Percentiles rank a stretch among this genome's conserved stretches.
Conservation (phyloP, 73 alveolate genomes). For the Urostyla sp. region DNA sequence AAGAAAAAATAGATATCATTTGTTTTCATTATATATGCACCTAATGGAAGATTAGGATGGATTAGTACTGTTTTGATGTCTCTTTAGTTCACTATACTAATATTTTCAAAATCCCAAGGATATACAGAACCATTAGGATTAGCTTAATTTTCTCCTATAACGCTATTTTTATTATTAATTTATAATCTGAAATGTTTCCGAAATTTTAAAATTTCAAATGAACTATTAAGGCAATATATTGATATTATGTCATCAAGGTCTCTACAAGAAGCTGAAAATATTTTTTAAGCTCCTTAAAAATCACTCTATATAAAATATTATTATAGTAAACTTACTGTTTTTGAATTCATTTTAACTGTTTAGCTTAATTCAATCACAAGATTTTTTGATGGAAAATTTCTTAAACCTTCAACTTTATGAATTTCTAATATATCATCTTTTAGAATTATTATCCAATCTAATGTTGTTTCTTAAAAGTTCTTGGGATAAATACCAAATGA, state of each 20-base stretch:
- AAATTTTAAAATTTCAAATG: conserved; percentile 53
- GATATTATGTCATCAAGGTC: conserved; percentile 65
- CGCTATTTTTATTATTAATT: neutral
- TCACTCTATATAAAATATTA: conserved; percentile 3
- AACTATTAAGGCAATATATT: conserved; percentile 52
- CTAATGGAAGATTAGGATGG: conserved; percentile 49
- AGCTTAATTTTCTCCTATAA: conserved; percentile 30
- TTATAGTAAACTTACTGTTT: conserved; percentile 3
- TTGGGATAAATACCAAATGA: conserved; percentile 45
- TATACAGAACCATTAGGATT: no score
- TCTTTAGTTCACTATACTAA: conserved; percentile 42
- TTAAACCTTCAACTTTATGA: conserved; percentile 62
- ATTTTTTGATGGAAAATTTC: conserved; percentile 64
- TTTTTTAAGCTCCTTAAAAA: conserved; percentile 44
- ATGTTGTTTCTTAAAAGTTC: conserved; percentile 62
- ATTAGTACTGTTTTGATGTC: conserved; percentile 36
- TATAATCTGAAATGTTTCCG: conserved; percentile 49
- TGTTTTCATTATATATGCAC: conserved; percentile 19
- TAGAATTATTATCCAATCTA: conserved; percentile 66
- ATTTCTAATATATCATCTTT: conserved; percentile 47
- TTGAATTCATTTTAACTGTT: conserved; percentile 1
- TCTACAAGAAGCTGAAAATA: conserved; percentile 47
- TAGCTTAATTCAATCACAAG: neutral
- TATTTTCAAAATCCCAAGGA: conserved; percentile 26
- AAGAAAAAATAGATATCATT: conserved; percentile 53